Evolutionary conservation across 441 rosid species (phyloP).

Genomic region (Gossypium trilobum): DNA sequence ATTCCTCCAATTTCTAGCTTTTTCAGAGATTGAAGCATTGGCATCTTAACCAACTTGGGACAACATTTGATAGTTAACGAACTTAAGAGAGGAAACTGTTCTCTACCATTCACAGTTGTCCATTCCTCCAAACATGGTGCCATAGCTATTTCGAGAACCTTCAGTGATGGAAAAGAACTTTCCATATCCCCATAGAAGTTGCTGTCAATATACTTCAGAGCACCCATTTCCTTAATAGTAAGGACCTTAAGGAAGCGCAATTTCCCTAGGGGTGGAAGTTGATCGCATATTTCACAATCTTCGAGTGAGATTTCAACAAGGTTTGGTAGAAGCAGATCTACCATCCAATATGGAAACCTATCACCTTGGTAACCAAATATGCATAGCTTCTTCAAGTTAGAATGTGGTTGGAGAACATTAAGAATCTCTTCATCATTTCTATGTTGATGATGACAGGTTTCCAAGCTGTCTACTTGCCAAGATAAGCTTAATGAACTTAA

Average conservation of each 20-base stretch:
- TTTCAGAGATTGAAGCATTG: conserved; percentile 9
- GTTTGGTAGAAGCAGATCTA: too few relatives aligned
- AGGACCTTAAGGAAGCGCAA: too few relatives aligned
- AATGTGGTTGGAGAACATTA: background rate
- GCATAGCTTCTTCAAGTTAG: background rate
- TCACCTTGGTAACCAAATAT: background rate
- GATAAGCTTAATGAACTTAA: background rate
- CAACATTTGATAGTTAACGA: background rate
- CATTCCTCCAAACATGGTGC: conserved; percentile 3
- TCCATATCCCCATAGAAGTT: too few relatives aligned
- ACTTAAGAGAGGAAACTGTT: background rate
- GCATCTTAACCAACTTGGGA: conserved; percentile 9
- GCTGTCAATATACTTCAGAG: too few relatives aligned
- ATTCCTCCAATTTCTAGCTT: rapidly evolving
- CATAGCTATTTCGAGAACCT: too few relatives aligned
- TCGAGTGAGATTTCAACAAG: too few relatives aligned
- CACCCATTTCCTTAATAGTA: too few relatives aligned
- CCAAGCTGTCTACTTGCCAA: background rate
- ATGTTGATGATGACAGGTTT: background rate
- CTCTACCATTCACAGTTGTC: background rate
- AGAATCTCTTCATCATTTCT: too few relatives aligned
- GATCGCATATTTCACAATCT: too few relatives aligned
- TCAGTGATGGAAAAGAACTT: too few relatives aligned
- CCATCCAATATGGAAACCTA: background rate
- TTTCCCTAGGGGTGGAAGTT: too few relatives aligned